A percentile compares a stretch with the other conserved stretches of the same genome.
Evolutionary conservation across 106 monocot species (phyloP).

Genomic region (Iris macrosiphon): DNA sequence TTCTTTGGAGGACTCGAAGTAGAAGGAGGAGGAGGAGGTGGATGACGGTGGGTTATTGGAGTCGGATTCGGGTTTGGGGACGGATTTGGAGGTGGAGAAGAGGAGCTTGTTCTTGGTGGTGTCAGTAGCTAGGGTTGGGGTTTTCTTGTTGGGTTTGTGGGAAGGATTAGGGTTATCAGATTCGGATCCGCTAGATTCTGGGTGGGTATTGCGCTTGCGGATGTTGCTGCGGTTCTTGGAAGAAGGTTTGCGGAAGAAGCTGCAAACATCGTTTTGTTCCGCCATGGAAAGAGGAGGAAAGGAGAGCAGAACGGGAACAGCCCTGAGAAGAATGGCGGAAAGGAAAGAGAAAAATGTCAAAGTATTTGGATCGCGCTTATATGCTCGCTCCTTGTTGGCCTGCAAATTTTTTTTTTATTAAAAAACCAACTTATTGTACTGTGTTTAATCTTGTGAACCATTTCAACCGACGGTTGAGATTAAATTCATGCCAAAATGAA

Average conservation of each 20-base stretch:
- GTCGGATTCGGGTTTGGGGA: conserved; percentile 3
- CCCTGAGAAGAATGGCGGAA: too few species aligned
- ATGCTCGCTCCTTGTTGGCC: too few species aligned
- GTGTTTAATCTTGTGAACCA: too few species aligned
- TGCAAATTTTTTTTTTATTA: too few species aligned
- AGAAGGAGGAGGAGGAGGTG: conserved; percentile 39
- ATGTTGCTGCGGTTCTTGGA: conserved; percentile 3
- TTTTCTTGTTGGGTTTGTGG: conserved; percentile 2
- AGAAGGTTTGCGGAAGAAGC: conserved; percentile 20
- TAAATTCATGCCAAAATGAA: too few species aligned
- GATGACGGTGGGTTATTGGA: too few species aligned
- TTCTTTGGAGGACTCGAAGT: conserved; percentile 76
- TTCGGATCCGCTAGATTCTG: not conserved
- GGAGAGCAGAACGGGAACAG: not conserved
- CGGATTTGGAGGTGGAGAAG: conserved; percentile 34
- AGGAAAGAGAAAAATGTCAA: too few species aligned
- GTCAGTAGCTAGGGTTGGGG: conserved; percentile 6
- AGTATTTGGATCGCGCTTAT: too few species aligned
- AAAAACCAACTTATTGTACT: too few species aligned
- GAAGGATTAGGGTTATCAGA: not conserved
- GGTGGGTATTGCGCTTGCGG: conserved; percentile 2
- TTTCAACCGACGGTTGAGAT: too few species aligned
- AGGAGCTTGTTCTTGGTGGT: conserved; percentile 64
- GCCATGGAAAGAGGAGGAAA: conserved; percentile 6
- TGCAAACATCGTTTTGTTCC: conserved; percentile 16